Conservation (phyloP, 352 stramenopile species). For the Nothophytophthora sp. region DNA sequence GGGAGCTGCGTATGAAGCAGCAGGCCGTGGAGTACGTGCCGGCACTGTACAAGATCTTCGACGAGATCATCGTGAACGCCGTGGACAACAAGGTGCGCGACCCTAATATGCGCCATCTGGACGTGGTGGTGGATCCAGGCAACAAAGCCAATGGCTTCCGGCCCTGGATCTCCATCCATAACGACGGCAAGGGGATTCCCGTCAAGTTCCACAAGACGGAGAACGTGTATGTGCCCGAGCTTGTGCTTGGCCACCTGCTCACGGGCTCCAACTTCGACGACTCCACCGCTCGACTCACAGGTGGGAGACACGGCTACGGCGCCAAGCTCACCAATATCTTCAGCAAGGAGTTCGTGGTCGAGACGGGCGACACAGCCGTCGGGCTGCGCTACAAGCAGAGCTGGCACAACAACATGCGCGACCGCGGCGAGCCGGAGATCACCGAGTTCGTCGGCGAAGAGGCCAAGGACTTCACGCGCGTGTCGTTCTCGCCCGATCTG, state of each 20-base stretch:
- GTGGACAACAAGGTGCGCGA: slow-evolving; percentile 96
- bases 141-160: slow-evolving; percentile 54
- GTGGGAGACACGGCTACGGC: slow-evolving; percentile 94
- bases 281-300: slow-evolving; percentile 96
- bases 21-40: slow-evolving; percentile 79
- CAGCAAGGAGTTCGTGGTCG: slow-evolving; percentile 97
- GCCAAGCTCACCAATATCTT: slow-evolving; percentile 99
- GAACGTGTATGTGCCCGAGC: slow-evolving; percentile 96
- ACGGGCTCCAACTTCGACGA: slow-evolving; percentile 99
- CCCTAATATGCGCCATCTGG: slow-evolving; percentile 68
- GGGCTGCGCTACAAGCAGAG: slow-evolving; percentile 89
- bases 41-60: slow-evolving; percentile 99
- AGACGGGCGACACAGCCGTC: slow-evolving; percentile 94
- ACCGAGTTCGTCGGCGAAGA: slow-evolving; percentile 74
- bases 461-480: slow-evolving; percentile 94
- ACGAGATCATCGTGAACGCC: slow-evolving; percentile 99
- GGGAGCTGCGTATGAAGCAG: slow-evolving; percentile 61
- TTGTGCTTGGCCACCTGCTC: slow-evolving; percentile 99
- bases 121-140: slow-evolving; percentile 72
- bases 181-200: slow-evolving; percentile 98
- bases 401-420: slow-evolving; percentile 98
- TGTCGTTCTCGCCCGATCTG: slow-evolving; percentile 98
- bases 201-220: slow-evolving; percentile 97
- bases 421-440: slow-evolving; percentile 85
- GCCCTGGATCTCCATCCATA: slow-evolving; percentile 96